Percentiles rank a stretch among this genome's conserved stretches.
Conservation (phyloP, 495 filamentous ascomycete genomes). For the Mytilinidion resinicola region DNA sequence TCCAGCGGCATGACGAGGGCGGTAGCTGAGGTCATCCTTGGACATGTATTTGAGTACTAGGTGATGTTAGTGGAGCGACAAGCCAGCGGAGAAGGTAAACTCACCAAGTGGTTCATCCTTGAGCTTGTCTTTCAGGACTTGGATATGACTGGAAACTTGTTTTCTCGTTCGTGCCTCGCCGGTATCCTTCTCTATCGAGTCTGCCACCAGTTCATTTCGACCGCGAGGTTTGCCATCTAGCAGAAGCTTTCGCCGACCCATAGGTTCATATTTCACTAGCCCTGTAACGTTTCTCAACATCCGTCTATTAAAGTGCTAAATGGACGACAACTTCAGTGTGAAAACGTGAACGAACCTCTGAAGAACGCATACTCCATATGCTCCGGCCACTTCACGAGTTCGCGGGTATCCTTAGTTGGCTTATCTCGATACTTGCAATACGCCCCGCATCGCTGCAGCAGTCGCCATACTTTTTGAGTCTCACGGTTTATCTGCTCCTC, state of each 20-base stretch:
- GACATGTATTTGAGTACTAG: not conserved
- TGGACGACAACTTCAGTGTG: constrained; percentile 20
- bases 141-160: constrained; percentile 93
- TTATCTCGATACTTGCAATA: constrained; percentile 66
- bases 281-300: constrained; percentile 47
- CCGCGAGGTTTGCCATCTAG: constrained; percentile 66
- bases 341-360: constrained; percentile 53
- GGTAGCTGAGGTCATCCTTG: not conserved
- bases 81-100: constrained; percentile 3
- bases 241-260: constrained; percentile 73
- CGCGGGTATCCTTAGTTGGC: constrained; percentile 50
- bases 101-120: constrained; percentile 52
- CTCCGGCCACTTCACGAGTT: constrained; percentile 67
- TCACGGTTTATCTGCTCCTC: constrained; percentile 24
- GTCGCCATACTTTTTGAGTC: constrained; percentile 23
- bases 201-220: constrained; percentile 84
- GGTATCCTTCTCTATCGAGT: constrained; percentile 67
- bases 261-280: constrained; percentile 69
- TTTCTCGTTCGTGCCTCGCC: constrained; percentile 66
- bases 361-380: constrained; percentile 81
- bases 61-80: constrained; percentile 7
- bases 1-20: not conserved
- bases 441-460: constrained; percentile 39
- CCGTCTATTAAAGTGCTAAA: constrained; percentile 9
- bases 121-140: constrained; percentile 85